Percentiles rank a stretch among this genome's conserved stretches.
These are phyloP conservation scores for Pterulicium gracile DNA, from an alignment of 1,284 basidiomycete genomes.

Conservation along the genomic window DNA sequence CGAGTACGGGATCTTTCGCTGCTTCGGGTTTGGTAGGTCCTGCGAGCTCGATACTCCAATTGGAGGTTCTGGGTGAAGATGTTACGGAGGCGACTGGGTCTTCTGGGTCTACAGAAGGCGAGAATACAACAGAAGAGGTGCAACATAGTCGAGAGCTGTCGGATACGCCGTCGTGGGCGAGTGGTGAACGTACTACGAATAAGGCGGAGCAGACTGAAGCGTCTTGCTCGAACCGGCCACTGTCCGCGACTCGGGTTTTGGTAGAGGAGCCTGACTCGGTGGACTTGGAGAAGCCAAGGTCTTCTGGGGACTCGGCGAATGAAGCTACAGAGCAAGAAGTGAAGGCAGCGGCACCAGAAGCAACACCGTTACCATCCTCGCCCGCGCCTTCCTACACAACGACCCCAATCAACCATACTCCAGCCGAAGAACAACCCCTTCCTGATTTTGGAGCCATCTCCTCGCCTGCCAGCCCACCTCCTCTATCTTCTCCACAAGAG, in stretches of 20 bases:
- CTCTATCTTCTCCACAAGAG: too few species aligned
- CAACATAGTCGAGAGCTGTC: too few species aligned
- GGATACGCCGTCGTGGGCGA: too few species aligned
- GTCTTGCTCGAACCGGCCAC: not conserved
- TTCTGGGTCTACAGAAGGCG: not conserved
- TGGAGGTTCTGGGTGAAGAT: not conserved
- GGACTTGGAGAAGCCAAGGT: not conserved
- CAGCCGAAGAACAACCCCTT: too few species aligned
- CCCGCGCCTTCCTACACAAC: not conserved
- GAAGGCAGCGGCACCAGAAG: not conserved
- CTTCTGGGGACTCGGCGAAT: not conserved
- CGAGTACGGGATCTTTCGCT: not conserved
- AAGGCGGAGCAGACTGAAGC: not conserved
- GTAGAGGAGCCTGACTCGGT: not conserved
- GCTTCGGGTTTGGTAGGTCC: not conserved
- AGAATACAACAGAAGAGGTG: not conserved
- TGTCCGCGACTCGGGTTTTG: not conserved
- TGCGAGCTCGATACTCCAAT: not conserved
- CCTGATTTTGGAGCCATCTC: too few species aligned
- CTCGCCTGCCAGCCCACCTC: too few species aligned
- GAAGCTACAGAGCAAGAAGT: not conserved
- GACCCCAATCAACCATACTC: slow-evolving; percentile 5
- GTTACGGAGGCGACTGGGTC: not conserved
- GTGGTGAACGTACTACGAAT: too few species aligned
- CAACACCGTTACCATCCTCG: not conserved